phyloP scores from a whole-genome alignment of 2,329 filamentous ascomycete species.

The Aspergillus ustus region DNA sequence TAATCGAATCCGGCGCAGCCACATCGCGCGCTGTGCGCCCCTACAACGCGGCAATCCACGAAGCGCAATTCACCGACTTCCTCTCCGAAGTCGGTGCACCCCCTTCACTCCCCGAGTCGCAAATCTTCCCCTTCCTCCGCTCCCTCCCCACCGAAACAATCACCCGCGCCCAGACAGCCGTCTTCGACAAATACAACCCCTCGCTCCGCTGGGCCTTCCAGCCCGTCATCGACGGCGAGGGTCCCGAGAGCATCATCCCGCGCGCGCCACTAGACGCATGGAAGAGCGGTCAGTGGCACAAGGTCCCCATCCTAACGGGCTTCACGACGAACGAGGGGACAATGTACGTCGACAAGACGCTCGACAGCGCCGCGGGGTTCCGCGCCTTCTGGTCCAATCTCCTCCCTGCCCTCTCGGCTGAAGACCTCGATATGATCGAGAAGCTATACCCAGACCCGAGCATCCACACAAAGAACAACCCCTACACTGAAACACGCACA shows the following conservation, averaged over 20 bases:
- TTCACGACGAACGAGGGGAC: slow-evolving; percentile 74
- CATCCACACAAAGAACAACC: slow-evolving; percentile 30
- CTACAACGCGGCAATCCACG: slow-evolving; percentile 47
- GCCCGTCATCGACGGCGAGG: slow-evolving; percentile 66
- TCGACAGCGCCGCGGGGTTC: slow-evolving; percentile 58
- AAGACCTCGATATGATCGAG: slow-evolving; percentile 62
- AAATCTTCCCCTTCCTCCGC: slow-evolving; percentile 50
- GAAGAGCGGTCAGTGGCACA: slow-evolving; percentile 57
- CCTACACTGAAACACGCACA: slow-evolving; percentile 32
- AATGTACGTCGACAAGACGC: slow-evolving; percentile 61
- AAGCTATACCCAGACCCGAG: slow-evolving; percentile 66
- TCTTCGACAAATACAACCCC: slow-evolving; percentile 54
- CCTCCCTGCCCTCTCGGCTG: slow-evolving; percentile 59
- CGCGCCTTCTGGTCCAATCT: slow-evolving; percentile 64
- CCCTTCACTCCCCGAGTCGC: slow-evolving; percentile 27
- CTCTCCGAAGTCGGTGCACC: slow-evolving; percentile 41
- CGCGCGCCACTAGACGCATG: slow-evolving; percentile 65
- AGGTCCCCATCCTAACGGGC: slow-evolving; percentile 68
- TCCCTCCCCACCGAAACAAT: slow-evolving; percentile 41
- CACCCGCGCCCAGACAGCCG: slow-evolving; percentile 45
- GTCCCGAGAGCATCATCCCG: slow-evolving; percentile 51
- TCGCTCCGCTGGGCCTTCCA: slow-evolving; percentile 66
- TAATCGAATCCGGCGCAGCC: slow-evolving; percentile 53
- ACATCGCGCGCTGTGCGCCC: slow-evolving; percentile 54
- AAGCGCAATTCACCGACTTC: slow-evolving; percentile 52